A percentile compares a stretch with the other conserved stretches of the same genome.
Conservation (phyloP, 1,139 yeast genomes). For the Yamadazyma atmosphaerica region DNA sequence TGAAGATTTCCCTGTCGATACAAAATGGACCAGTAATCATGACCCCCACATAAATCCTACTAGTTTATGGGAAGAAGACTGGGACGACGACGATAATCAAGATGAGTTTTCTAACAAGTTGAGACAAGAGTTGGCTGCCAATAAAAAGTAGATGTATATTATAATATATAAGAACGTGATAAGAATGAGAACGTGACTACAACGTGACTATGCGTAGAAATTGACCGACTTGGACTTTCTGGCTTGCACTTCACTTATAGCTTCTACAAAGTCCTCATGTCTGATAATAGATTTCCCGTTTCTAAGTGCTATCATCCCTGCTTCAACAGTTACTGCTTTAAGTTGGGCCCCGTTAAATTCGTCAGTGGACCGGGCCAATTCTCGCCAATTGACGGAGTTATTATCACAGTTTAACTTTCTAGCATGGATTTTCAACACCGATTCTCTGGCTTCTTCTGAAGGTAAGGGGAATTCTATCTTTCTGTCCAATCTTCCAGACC, state of each 20-base stretch:
- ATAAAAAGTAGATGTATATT: not conserved
- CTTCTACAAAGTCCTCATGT: slow-evolving; percentile 98
- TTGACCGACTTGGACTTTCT: slow-evolving; percentile 93
- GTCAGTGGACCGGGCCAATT: slow-evolving; percentile 95
- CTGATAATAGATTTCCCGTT: slow-evolving; percentile 89
- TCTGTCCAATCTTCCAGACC: slow-evolving; percentile 97
- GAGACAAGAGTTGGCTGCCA: slow-evolving; percentile 45
- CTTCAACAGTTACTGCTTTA: slow-evolving; percentile 98
- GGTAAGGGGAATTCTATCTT: slow-evolving; percentile 98
- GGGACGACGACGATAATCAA: slow-evolving; percentile 92
- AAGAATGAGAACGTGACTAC: not conserved
- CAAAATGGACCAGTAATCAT: slow-evolving; percentile 46
- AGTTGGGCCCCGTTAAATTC: slow-evolving; percentile 98
- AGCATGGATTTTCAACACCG: slow-evolving; percentile 93
- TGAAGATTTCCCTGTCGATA: slow-evolving; percentile 89
- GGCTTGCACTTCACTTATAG: slow-evolving; percentile 97
- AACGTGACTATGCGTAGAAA: slow-evolving; percentile 69
- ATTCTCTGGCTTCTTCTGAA: slow-evolving; percentile 94
- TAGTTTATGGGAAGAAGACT: slow-evolving; percentile 87
- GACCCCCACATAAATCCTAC: slow-evolving; percentile 44
- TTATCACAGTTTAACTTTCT: slow-evolving; percentile 95
- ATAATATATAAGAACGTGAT: not conserved
- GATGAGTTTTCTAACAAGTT: slow-evolving; percentile 78
- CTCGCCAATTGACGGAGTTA: slow-evolving; percentile 90
- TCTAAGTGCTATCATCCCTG: slow-evolving; percentile 98